These are phyloP conservation scores for Saccharomycopsis capsularis DNA, from an alignment of 805 yeast genomes.

Conservation along the genomic window DNA sequence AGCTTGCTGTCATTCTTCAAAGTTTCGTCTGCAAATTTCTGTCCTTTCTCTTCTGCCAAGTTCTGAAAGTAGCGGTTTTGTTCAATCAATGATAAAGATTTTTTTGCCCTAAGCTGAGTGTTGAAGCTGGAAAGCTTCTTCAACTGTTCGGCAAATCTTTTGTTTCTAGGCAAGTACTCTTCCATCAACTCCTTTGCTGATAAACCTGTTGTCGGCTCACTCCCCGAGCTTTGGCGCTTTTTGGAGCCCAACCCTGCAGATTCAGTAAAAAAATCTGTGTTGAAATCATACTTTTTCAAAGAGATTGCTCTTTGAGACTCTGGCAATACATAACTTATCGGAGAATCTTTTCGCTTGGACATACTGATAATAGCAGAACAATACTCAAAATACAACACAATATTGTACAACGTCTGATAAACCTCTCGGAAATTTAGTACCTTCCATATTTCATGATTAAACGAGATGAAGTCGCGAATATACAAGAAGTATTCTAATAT, in stretches of 20 bases:
- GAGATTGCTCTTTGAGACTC: not conserved
- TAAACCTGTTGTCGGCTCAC: not conserved
- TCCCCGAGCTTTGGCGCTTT: not conserved
- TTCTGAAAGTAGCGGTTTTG: not conserved
- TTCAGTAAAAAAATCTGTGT: too few species aligned
- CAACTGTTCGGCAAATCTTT: not conserved
- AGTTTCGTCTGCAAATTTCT: not conserved
- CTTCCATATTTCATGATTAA: constrained; percentile 7
- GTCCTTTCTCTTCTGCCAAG: not conserved
- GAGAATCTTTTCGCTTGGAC: not conserved
- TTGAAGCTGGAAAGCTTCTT: not conserved
- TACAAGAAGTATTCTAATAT: constrained; percentile 20
- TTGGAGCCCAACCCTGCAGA: not conserved
- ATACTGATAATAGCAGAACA: constrained; percentile 9
- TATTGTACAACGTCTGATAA: constrained; percentile 10
- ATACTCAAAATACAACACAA: constrained; percentile 17
- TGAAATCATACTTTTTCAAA: not conserved
- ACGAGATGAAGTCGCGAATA: constrained; percentile 12
- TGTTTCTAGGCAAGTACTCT: not conserved
- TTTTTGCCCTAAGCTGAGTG: not conserved
- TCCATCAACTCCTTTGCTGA: constrained; percentile 5
- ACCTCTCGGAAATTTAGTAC: constrained; percentile 16
- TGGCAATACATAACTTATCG: not conserved
- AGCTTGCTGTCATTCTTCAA: not conserved
- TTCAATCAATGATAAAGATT: not conserved